These are phyloP conservation scores for Kodamaea sagamina DNA, from an alignment of 805 yeast genomes.

Conservation along the genomic window DNA sequence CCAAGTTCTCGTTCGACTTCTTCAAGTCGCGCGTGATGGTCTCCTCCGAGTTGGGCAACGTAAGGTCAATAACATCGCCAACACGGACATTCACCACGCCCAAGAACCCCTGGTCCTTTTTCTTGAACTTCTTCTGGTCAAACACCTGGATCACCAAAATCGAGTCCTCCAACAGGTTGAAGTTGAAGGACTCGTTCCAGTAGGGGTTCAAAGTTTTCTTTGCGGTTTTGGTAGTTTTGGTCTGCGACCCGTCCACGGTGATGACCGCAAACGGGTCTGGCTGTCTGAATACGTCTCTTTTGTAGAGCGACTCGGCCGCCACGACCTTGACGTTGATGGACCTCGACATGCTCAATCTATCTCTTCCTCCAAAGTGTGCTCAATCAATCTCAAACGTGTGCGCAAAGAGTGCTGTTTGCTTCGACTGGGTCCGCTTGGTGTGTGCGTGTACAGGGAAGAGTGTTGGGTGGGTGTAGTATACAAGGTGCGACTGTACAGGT, in stretches of 20 bases:
- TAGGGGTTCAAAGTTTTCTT: constrained; percentile 94
- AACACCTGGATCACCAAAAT: constrained; percentile 91
- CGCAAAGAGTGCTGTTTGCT: too few species aligned
- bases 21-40: constrained; percentile 91
- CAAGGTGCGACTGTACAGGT: too few species aligned
- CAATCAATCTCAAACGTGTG: background rate
- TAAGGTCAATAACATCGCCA: constrained; percentile 81
- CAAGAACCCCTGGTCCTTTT: constrained; percentile 96
- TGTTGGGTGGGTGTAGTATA: too few species aligned
- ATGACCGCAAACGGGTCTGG: constrained; percentile 98
- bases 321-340: constrained; percentile 70
- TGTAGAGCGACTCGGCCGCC: constrained; percentile 94
- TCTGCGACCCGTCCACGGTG: constrained; percentile 96
- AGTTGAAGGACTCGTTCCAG: constrained; percentile 92
- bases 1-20: constrained; percentile 85
- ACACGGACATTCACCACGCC: constrained; percentile 93
- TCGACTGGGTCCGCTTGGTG: constrained; percentile 1
- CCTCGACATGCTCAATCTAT: constrained; percentile 10
- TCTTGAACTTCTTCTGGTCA: constrained; percentile 95
- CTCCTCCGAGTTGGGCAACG: constrained; percentile 57
- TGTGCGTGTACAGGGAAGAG: too few species aligned
- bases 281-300: constrained; percentile 90
- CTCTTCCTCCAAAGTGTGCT: background rate
- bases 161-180: constrained; percentile 76
- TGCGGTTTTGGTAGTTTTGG: constrained; percentile 91